Conservation (phyloP, 768 basidiomycete genomes). For the Termitomyces sp. region DNA sequence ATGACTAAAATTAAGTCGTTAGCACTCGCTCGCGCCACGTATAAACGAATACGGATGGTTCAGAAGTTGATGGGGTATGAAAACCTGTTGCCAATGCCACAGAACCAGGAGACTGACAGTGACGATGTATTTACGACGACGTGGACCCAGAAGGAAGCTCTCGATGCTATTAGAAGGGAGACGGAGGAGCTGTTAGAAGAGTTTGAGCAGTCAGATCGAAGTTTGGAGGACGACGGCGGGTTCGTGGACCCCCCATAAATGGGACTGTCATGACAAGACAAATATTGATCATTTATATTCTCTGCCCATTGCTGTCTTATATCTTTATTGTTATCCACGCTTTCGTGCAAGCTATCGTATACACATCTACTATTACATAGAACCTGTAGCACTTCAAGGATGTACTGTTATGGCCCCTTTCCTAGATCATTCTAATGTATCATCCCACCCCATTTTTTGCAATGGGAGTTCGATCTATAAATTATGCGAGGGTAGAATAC, state of each 20-base stretch:
- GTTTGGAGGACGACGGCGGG: conserved; percentile 28
- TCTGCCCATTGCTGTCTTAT: not conserved
- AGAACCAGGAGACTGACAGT: conserved; percentile 25
- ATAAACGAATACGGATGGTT: conserved; percentile 58
- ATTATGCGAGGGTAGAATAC: not conserved
- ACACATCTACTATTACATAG: conserved; percentile 11
- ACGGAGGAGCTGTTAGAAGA: conserved; percentile 58
- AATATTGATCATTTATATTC: not conserved
- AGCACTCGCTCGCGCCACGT: conserved; percentile 55
- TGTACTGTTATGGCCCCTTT: conserved; percentile 6
- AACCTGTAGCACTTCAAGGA: conserved; percentile 5
- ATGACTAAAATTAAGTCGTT: conserved; percentile 48
- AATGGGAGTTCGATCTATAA: not conserved
- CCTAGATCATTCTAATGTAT: conserved; percentile 3
- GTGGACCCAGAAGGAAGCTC: conserved; percentile 55
- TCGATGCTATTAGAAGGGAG: conserved; percentile 53
- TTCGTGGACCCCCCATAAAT: conserved; percentile 24
- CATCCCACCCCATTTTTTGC: not conserved
- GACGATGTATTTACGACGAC: conserved; percentile 37
- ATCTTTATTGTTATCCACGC: conserved; percentile 2
- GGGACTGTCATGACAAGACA: not conserved
- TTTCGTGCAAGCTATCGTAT: conserved; percentile 1
- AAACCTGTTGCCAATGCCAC: conserved; percentile 48
- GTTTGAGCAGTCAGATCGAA: conserved; percentile 41
- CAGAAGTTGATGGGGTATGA: conserved; percentile 67